phyloP scores from a whole-genome alignment of 345 rosid genomes.

The Bretschneidera sinensis region DNA sequence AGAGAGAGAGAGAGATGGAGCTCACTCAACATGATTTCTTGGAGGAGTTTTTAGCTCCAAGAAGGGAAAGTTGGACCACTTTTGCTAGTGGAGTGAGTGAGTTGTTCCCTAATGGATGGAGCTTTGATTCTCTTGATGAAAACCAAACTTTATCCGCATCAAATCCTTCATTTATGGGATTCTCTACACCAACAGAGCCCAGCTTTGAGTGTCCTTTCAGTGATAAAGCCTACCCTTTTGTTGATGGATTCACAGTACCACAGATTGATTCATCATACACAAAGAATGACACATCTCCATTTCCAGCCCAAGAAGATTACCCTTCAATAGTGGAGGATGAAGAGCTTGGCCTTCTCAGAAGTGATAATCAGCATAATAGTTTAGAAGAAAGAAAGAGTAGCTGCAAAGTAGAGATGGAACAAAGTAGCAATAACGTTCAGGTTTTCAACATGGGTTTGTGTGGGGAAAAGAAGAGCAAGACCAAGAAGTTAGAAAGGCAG shows the following conservation, averaged over 20 bases:
- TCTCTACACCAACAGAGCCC: slow-evolving; percentile 23
- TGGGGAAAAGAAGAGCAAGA: slow-evolving; percentile 34
- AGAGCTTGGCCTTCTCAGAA: slow-evolving; percentile 30
- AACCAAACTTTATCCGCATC: slow-evolving; percentile 25
- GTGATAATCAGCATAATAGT: slow-evolving; percentile 14
- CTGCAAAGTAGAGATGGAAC: slow-evolving; percentile 37
- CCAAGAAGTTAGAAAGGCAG: slow-evolving; percentile 69
- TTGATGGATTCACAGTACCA: slow-evolving; percentile 37
- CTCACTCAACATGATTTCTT: slow-evolving; percentile 56
- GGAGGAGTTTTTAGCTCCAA: slow-evolving; percentile 67
- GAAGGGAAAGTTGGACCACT: slow-evolving; percentile 39
- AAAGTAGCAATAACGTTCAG: slow-evolving; percentile 16
- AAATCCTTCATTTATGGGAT: slow-evolving; percentile 31
- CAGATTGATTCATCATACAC: slow-evolving; percentile 29
- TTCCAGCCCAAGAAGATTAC: slow-evolving; percentile 30
- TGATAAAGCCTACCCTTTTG: slow-evolving; percentile 30
- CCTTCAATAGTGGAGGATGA: slow-evolving; percentile 46
- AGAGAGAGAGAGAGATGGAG: slow-evolving; percentile 59
- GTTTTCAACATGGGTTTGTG: slow-evolving; percentile 37
- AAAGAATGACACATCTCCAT: slow-evolving; percentile 30
- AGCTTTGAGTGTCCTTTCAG: slow-evolving; percentile 42
- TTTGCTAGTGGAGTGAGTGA: slow-evolving; percentile 31
- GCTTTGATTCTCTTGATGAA: slow-evolving; percentile 42
- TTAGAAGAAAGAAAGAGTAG: slow-evolving; percentile 29
- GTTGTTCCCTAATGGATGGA: slow-evolving; percentile 43